Conservation (phyloP, 495 filamentous ascomycete genomes). For the Lineolata rhizophorae region DNA sequence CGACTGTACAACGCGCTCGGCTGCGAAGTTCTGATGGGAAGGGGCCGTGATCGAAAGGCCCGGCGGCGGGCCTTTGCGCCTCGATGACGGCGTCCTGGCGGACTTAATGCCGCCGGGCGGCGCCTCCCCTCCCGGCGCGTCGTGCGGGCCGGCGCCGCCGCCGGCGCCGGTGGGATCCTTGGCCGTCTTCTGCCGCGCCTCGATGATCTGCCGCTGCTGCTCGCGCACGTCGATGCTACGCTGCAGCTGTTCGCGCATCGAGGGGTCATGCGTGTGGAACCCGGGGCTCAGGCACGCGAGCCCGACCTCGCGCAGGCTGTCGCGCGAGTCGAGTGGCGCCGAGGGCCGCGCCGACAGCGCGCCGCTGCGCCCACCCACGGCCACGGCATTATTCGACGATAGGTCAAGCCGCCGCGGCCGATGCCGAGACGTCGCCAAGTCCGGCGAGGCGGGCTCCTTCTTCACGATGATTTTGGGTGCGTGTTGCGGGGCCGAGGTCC, state of each 20-base stretch:
- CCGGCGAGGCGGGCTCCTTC: slow-evolving; percentile 78
- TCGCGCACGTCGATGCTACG: slow-evolving; percentile 84
- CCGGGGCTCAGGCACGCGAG: slow-evolving; percentile 88
- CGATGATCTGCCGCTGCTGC: slow-evolving; percentile 86
- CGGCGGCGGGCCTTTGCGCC: slow-evolving; percentile 59
- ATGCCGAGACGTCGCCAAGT: slow-evolving; percentile 49
- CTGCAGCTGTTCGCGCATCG: slow-evolving; percentile 86
- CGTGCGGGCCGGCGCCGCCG: slow-evolving; percentile 30
- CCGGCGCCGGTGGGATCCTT: slow-evolving; percentile 6
- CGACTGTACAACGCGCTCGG: slow-evolving; percentile 91
- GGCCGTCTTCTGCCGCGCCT: slow-evolving; percentile 73
- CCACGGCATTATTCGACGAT: slow-evolving; percentile 31
- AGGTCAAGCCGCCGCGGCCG: slow-evolving; percentile 79
- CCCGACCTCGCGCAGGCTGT: slow-evolving; percentile 78
- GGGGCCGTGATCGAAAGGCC: slow-evolving; percentile 91
- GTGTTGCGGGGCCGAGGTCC: too few relatives aligned
- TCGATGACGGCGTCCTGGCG: slow-evolving; percentile 27
- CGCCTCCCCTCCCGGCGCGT: slow-evolving; percentile 24
- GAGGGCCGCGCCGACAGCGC: slow-evolving; percentile 37
- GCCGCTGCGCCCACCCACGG: too few relatives aligned
- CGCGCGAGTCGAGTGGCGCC: slow-evolving; percentile 59
- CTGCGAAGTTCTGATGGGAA: slow-evolving; percentile 83
- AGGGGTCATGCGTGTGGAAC: slow-evolving; percentile 88
- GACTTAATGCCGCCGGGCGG: slow-evolving; percentile 36
- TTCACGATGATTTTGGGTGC: slow-evolving; percentile 76